Conservation (phyloP, 2,329 filamentous ascomycete species). For the Diplodia seriata region DNA sequence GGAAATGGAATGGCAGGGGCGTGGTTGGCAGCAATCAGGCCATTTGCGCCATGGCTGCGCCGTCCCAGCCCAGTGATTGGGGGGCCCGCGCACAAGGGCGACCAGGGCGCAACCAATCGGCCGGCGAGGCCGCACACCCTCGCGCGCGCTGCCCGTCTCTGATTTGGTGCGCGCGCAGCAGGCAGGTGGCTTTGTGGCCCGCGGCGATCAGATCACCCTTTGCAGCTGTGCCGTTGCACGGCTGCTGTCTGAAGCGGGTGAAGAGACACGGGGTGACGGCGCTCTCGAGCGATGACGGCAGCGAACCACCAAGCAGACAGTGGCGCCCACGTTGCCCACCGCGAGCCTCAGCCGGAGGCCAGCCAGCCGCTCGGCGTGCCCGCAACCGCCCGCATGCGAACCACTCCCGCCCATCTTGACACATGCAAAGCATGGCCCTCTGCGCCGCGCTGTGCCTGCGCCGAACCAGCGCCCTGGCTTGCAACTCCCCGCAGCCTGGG, state of each 20-base stretch:
- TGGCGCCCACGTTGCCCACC: slow-evolving; percentile 23
- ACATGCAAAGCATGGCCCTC: slow-evolving; percentile 19
- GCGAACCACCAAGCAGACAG: slow-evolving; percentile 4
- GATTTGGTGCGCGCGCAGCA: slow-evolving; percentile 5
- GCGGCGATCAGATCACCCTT: slow-evolving; percentile 23
- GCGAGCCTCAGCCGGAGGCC: slow-evolving; percentile 6
- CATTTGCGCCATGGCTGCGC: slow-evolving; percentile 5
- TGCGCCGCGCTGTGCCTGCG: slow-evolving; percentile 22
- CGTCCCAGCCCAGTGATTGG: slow-evolving; percentile 7
- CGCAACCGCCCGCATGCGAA: slow-evolving; percentile 20
- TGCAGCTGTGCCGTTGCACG: neutral
- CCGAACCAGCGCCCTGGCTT: slow-evolving; percentile 11
- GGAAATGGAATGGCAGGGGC: slow-evolving; percentile 10
- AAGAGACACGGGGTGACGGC: neutral
- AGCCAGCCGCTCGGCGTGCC: neutral
- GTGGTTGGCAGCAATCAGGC: slow-evolving; percentile 17
- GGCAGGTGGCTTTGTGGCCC: slow-evolving; percentile 17
- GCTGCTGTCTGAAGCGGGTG: neutral
- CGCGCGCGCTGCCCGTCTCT: neutral
- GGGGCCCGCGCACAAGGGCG: neutral
- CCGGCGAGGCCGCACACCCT: slow-evolving; percentile 8
- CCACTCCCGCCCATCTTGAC: slow-evolving; percentile 18
- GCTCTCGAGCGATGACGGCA: neutral
- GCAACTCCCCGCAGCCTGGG: slow-evolving; percentile 16
- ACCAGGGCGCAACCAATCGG: neutral